Evolutionary conservation across 345 rosid species (phyloP).

Genomic region (Euphorbia tirucalli): DNA sequence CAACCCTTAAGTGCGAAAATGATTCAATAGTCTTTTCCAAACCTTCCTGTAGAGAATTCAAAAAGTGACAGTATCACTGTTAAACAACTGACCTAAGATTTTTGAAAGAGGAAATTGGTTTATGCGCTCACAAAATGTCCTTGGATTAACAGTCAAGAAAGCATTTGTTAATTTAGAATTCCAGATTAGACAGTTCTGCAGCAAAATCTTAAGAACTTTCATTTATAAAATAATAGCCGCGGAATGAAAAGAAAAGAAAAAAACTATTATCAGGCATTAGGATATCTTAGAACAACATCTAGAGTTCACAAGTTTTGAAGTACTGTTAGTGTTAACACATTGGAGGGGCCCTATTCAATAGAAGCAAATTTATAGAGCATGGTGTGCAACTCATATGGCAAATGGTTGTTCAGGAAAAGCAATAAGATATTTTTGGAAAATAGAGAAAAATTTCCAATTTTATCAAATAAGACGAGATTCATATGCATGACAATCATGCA

Average conservation of each 20-base stretch:
- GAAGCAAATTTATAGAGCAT: neutral
- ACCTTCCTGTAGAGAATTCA: slow-evolving; percentile 65
- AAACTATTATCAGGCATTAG: too few species aligned
- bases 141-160: neutral
- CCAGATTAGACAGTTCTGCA: too few species aligned
- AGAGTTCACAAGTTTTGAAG: too few species aligned
- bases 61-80: neutral
- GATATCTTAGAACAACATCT: too few species aligned
- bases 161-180: too few species aligned
- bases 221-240: too few species aligned
- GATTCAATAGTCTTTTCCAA: slow-evolving; percentile 72
- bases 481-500: neutral
- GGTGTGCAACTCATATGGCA: neutral
- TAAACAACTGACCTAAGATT: neutral
- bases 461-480: slow-evolving; percentile 6
- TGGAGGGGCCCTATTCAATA: neutral
- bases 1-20: slow-evolving; percentile 68
- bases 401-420: neutral
- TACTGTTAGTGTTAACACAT: too few species aligned
- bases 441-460: slow-evolving; percentile 7
- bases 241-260: too few species aligned
- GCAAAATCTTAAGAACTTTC: too few species aligned
- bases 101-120: neutral
- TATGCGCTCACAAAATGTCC: neutral
- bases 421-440: slow-evolving; percentile 3